Evolutionary conservation across 208 protist species (phyloP), one percentile per base, ranked within the genome.

Genomic region (Vickermania ingenoplastis): DNA sequence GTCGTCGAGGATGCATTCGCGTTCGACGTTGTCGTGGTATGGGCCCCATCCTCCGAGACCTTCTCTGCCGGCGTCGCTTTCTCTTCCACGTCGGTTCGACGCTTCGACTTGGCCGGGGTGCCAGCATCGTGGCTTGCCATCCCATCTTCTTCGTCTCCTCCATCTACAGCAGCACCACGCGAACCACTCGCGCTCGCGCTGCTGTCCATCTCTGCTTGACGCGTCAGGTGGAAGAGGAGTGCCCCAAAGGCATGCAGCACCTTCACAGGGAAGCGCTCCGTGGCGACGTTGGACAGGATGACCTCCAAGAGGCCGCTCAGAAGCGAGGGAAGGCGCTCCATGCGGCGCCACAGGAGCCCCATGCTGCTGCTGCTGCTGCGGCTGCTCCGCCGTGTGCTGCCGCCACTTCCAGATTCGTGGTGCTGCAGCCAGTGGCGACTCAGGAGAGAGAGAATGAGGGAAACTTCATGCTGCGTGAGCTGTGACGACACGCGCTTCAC

Each of bases 221-320:
- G 36, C 7, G 36, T 45, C 11, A 85, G 59, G 31, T 79, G 74
- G 61, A 73, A 79, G 14, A 85, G 64, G 36, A 85, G 74, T 1
- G 74, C 69, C 0, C 78, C 64, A n/a, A 91, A 53, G 41, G 75
- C 65, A 57, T 81, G 84, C 17, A 91, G 66, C 63, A 88, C 61
- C 30, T 59, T 3, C 45, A 74, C 65, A 14, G 71, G 31, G 50
- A 63, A 88, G 14, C 57, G n/a, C 27, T 65, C 60, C 2, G 41
- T 14, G 24, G 59, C 63, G 25, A 86, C 68, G n/a, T 79, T 76
- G 0, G 67, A 57, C 59, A 92, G 70, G 23, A 82, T 70, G 17
- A 57, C 61, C 22, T 67, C 59, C 41, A 87, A 75, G 14, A 89
- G 53, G 1, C 71, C 41, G 41, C 63, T 77, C 31, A 92, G 36